Evolutionary conservation across 139 green algal genomes (phyloP), one percentile per base, ranked within the genome.

Genomic region (Astrephomene gubernaculifera): DNA sequence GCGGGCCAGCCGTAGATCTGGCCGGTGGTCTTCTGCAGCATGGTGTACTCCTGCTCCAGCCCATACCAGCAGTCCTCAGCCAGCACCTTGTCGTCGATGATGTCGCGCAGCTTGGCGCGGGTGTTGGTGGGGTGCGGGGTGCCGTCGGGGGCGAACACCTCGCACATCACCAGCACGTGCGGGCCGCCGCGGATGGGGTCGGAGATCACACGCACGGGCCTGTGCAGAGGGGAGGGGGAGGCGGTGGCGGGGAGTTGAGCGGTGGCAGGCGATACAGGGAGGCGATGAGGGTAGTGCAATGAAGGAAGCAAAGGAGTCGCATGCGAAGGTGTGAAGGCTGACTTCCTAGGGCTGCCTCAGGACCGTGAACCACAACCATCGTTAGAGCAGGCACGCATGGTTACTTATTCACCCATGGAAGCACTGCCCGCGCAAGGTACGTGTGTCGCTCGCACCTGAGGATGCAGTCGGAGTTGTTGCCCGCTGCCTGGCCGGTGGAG

Each of bases 31-130:
- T 93, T 93, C 31, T 74, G 57, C 79, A 98, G 71, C 94, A 98
- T 96, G 75, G 95, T 97, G 93, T 98, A 98, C 92, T 97, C 94
- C 90, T 98, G 95, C 95, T 98, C 96, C 82, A 98, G 96, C 61
- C 96, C 96, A 82, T 95, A 98, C 78, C 95, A 91, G 71, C 86
- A 87, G 29, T 94, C 92, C 85, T 95, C 89, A 22, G 79, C 71
- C 36, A 45, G 22, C 25, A 85, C 79, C 67, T 95, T 91, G 80
- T 96, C 92, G 53, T 92, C 92, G 39, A 98, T 82, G n/a, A 97
- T 76, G 12, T 94, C 93, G 2, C 84, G 86, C 33, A 98, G 88
- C 89, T 92, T 92, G 67, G 94, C 88, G 72, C 96, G 93, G 33
- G 96, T 96, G 93, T 99, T 99, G 89, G 93, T 96, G 54, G 85